These are phyloP conservation scores for Aspergillus luchuensis DNA, from an alignment of 2,329 filamentous ascomycete genomes.

Conservation along the genomic window DNA sequence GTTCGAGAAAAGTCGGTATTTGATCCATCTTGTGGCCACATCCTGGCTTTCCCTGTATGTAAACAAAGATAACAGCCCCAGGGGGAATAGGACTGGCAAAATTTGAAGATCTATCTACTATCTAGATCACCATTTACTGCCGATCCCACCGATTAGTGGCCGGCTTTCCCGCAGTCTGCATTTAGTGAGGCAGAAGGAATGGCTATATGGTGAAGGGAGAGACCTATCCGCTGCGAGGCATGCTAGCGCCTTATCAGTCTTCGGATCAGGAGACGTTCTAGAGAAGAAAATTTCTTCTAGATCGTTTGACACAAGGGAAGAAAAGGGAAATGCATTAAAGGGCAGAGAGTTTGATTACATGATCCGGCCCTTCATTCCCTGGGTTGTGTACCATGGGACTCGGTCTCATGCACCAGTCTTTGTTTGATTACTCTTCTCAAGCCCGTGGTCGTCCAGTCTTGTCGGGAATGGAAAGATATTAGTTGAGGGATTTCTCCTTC, in stretches of 20 bases:
- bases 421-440: not conserved
- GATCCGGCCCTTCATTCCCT: not conserved
- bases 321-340: not conserved
- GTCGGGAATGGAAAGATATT: not conserved
- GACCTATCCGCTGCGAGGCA: not conserved
- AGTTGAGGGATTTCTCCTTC: not conserved
- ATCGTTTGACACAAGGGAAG: not conserved
- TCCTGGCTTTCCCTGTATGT: not conserved
- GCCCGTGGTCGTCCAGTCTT: not conserved
- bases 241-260: not conserved
- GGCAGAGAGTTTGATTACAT: constrained; percentile 3
- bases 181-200: not conserved
- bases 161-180: not conserved
- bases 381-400: not conserved
- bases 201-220: not conserved
- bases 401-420: not conserved
- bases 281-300: not conserved
- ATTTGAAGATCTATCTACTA: not conserved
- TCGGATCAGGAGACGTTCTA: not conserved
- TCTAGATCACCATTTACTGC: constrained; percentile 1
- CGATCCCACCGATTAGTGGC: not conserved
- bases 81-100: not conserved
- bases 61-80: not conserved
- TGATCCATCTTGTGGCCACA: not conserved
- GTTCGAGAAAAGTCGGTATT: not conserved